A percentile compares a stretch with the other conserved stretches of the same genome.
These are phyloP conservation scores for Hibiscus mutabilis DNA, from an alignment of 345 rosid species.

Conservation along the genomic window DNA sequence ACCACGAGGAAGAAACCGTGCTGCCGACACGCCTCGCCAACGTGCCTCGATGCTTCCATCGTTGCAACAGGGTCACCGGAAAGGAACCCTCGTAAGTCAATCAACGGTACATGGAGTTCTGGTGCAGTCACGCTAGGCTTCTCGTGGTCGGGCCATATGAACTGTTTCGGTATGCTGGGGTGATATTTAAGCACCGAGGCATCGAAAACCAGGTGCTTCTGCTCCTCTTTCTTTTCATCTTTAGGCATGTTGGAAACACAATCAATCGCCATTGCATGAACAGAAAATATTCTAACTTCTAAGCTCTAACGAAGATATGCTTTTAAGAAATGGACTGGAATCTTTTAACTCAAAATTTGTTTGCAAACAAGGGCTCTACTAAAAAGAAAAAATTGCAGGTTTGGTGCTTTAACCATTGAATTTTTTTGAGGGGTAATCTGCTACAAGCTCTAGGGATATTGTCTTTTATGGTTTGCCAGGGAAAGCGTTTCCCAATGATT, in stretches of 20 bases:
- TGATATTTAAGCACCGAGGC: background rate
- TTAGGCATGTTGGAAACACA: background rate
- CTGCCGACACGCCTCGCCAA: constrained; percentile 58
- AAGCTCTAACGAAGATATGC: background rate
- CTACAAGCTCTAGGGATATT: no score
- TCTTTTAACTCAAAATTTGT: background rate
- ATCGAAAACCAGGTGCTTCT: background rate
- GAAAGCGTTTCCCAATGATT: background rate
- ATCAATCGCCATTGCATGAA: background rate
- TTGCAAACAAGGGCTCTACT: background rate
- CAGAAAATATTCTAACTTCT: no score
- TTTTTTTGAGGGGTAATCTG: no score
- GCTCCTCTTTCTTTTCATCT: constrained; percentile 10
- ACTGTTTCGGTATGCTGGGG: background rate
- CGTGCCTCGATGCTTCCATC: constrained; percentile 45
- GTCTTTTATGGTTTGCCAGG: background rate
- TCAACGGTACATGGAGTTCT: background rate
- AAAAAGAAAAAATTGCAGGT: background rate
- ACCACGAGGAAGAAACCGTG: constrained; percentile 89
- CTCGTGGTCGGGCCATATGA: background rate
- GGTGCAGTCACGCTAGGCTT: background rate
- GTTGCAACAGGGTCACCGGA: background rate
- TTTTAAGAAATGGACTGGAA: no score
- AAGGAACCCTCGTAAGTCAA: background rate
- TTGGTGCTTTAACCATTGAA: background rate